Conservation (phyloP, 1,139 yeast genomes). For the Hanseniaspora gamundiae region DNA sequence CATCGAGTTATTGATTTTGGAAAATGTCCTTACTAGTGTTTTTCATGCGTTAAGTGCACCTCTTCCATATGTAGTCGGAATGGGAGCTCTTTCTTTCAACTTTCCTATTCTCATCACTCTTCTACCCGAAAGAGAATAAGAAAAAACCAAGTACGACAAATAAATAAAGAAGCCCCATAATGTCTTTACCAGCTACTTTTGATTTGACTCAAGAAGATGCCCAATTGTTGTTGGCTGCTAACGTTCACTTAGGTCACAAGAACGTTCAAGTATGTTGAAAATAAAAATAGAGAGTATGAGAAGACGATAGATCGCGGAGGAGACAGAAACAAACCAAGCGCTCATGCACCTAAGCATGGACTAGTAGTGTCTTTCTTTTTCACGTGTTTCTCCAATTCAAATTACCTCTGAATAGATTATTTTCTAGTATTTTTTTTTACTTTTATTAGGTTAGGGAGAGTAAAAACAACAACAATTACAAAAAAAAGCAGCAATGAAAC, state of each 20-base stretch:
- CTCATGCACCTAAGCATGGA: too few relatives aligned
- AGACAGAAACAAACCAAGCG: too few relatives aligned
- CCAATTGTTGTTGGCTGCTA: conserved; percentile 99
- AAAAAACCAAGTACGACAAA: not conserved
- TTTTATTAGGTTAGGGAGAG: not conserved
- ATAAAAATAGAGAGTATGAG: not conserved
- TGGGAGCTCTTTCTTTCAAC: too few relatives aligned
- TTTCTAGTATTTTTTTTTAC: not conserved
- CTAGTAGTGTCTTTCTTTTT: too few relatives aligned
- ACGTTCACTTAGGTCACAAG: conserved; percentile 99
- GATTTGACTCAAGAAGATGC: conserved; percentile 96
- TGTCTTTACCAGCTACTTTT: conserved; percentile 86
- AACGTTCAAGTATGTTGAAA: conserved; percentile 81
- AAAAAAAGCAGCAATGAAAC: not conserved
- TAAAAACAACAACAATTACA: conserved; percentile 1
- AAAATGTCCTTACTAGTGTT: too few relatives aligned
- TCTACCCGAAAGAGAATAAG: too few relatives aligned
- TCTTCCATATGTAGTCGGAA: too few relatives aligned
- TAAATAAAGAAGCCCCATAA: conserved; percentile 21
- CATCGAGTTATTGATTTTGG: too few relatives aligned
- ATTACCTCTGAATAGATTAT: too few relatives aligned
- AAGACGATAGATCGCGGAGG: not conserved
- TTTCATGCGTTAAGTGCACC: too few relatives aligned
- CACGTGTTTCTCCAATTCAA: too few relatives aligned
- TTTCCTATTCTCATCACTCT: too few relatives aligned